These are phyloP conservation scores for Alopecurus myosuroides DNA, from an alignment of 176 grass and related monocot species.

Conservation along the genomic window DNA sequence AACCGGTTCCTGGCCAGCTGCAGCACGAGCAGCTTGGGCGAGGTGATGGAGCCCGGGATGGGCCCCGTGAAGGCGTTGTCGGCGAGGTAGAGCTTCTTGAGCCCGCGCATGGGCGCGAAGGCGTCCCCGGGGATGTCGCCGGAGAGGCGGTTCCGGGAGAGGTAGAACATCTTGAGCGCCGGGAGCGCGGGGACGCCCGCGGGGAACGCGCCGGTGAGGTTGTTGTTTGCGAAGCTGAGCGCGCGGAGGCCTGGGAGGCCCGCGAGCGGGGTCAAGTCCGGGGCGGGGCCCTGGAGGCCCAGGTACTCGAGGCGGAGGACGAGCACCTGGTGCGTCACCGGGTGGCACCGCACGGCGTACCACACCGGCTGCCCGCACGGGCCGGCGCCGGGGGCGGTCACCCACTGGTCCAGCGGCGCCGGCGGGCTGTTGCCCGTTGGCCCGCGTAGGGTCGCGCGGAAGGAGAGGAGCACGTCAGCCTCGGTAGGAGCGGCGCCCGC, in stretches of 20 bases:
- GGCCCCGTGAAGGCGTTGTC: constrained; percentile 53
- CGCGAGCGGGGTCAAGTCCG: constrained; percentile 28
- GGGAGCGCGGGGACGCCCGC: constrained; percentile 36
- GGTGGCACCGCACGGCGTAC: constrained; percentile 23
- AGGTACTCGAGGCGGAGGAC: constrained; percentile 60
- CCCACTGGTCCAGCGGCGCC: constrained; percentile 13
- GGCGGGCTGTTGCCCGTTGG: not conserved
- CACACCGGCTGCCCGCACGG: not conserved
- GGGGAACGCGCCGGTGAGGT: constrained; percentile 55
- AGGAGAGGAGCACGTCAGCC: constrained; percentile 28
- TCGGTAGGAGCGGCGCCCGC: not conserved
- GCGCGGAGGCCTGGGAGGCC: constrained; percentile 45
- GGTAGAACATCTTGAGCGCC: constrained; percentile 47
- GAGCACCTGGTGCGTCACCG: constrained; percentile 11
- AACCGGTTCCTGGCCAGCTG: constrained; percentile 45
- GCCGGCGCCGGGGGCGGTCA: not conserved
- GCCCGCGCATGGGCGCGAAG: constrained; percentile 36
- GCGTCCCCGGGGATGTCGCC: constrained; percentile 44
- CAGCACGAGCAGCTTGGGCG: constrained; percentile 29
- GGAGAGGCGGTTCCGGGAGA: constrained; percentile 43
- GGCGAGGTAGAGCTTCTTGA: constrained; percentile 47
- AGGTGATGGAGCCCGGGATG: constrained; percentile 54
- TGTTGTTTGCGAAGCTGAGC: constrained; percentile 69
- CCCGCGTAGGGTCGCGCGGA: constrained; percentile 25
- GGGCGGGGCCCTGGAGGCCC: constrained; percentile 35